Base-by-base conservation (phyloP, 192 early-diverging fungal species). In the Rhizoclosmatium globosum region DNA sequence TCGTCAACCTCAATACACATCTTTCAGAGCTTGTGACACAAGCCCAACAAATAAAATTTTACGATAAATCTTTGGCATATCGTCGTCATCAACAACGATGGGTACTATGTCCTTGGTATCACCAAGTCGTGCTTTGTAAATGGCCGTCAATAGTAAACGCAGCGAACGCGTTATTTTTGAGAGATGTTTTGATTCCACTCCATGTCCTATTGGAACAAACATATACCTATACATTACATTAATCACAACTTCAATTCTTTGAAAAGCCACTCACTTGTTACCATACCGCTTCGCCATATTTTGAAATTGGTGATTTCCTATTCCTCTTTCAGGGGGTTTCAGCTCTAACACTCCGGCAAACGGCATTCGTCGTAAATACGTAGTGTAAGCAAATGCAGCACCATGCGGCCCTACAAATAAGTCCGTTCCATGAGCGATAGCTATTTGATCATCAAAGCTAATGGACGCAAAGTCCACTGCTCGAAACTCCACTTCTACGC, bases 321-420 rank as follows among this genome's bases (percentile, higher is more conserved):
- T 45, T n/a, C 31, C 19, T 39, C 77, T n/a, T 62, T 68, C 66
- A 15, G 77, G 77, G 6, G 77, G 77, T 66, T 78, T 56, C 71
- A 80, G 9, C 61, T 80, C 79, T 23, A 79, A 39, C 6, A 79
- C 64, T 19, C 38, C 78, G 7, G 78, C 68, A 31, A 23, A 7
- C 4, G 68, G 48, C 46, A 74, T 19, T 45, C 62, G n/a, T 47
- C 78, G 71, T 4, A 80, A 56, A 56, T 80, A 80, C 56, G 75
- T 17, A 3, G 66, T n/a, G 46, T 68, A 53, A 7, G 59, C 67
- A 50, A 80, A 80, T 11, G 56, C 61, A 39, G 79, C 79, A 11
- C 79, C 79, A 57, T 80, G 79, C 41, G 79, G 72, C 2, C 71
- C 79, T 9, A 80, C 47, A 47, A 75, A 75, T n/a, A 75, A 39